These are phyloP conservation scores for Ustulina deusta DNA, from an alignment of 2,329 filamentous ascomycete species.

Conservation along the genomic window DNA sequence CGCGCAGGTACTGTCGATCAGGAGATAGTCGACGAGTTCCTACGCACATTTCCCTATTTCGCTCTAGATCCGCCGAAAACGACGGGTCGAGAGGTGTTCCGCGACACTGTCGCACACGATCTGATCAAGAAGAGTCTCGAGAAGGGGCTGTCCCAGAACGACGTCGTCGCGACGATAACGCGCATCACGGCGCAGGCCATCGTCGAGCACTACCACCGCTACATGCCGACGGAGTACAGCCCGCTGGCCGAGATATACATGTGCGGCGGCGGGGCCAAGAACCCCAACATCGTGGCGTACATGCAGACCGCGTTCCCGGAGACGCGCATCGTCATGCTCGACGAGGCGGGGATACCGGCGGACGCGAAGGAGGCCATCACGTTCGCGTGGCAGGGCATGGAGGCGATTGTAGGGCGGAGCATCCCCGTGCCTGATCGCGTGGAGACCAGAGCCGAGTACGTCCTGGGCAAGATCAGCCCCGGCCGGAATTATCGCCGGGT, in stretches of 20 bases:
- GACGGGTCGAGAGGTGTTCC: constrained; percentile 70
- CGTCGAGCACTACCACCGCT: constrained; percentile 61
- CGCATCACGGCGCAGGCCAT: constrained; percentile 70
- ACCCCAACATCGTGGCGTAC: constrained; percentile 67
- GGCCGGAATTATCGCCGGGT: constrained; percentile 66
- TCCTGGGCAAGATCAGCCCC: constrained; percentile 67
- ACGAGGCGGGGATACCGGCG: constrained; percentile 67
- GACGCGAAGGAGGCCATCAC: constrained; percentile 70
- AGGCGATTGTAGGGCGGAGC: constrained; percentile 66
- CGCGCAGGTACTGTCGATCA: constrained; percentile 62
- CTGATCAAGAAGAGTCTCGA: constrained; percentile 22
- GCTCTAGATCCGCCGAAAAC: constrained; percentile 64
- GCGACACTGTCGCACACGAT: constrained; percentile 55
- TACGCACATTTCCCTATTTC: constrained; percentile 63
- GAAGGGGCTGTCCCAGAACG: constrained; percentile 50
- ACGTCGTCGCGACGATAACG: constrained; percentile 69
- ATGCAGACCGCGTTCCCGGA: constrained; percentile 63
- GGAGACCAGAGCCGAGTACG: constrained; percentile 63
- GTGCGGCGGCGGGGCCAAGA: constrained; percentile 69
- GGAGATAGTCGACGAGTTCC: constrained; percentile 63
- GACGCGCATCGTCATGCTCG: constrained; percentile 65
- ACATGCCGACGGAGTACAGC: constrained; percentile 57
- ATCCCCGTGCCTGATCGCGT: constrained; percentile 66
- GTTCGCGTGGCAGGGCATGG: constrained; percentile 72
- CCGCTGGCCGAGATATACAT: constrained; percentile 66